Evolutionary conservation across 1,139 yeast genomes (phyloP), one percentile per base, ranked within the genome.

Genomic region (Candida sanyaensis): DNA sequence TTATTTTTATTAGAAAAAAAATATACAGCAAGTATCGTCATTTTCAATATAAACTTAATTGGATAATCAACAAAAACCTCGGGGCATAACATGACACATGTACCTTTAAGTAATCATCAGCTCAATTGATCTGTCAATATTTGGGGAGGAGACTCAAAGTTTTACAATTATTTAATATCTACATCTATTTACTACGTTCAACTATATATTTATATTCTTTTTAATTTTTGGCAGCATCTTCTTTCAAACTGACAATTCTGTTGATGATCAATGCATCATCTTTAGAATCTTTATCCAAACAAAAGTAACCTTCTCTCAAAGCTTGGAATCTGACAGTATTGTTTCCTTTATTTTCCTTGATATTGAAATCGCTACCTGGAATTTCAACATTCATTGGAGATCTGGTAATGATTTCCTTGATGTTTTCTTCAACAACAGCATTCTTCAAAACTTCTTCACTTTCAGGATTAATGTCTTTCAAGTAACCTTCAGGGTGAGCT

Each of bases 291-390:
- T 80, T 82, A 65, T 95, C 99, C 67, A 90, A 71, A 65, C 97
- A 86, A 80, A 92, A 95, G 70, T 93, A 93, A 26, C 99, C 99
- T 45, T 90, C 93, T 71, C 99, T 86, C 68, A 95, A 80, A 29
- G 97, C 99, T 73, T 95, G 99, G 89, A 95, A 95, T 66, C 99
- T 82, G 33, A 89, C 88, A n/a, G 96, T 83, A 66, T 93, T 96
- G 32, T 88, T 85, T 27, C 78, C 80, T 42, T 65, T 65, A 47
- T 67, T 69, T 64, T 88, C 96, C 57, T 75, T 75, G 55, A 87
- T 87, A 62, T 84, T 81, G 63, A 87, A 87, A 54, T 84, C 84
- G 52, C 87, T 86, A 49, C 82, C 80, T 12, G 84, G 81, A 48
- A 80, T 72, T 38, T 83, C 83, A 55, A 84, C 75, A 60, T 84